Evolutionary conservation across 495 filamentous ascomycete genomes (phyloP).

Genomic region (Glonium stellatum): DNA sequence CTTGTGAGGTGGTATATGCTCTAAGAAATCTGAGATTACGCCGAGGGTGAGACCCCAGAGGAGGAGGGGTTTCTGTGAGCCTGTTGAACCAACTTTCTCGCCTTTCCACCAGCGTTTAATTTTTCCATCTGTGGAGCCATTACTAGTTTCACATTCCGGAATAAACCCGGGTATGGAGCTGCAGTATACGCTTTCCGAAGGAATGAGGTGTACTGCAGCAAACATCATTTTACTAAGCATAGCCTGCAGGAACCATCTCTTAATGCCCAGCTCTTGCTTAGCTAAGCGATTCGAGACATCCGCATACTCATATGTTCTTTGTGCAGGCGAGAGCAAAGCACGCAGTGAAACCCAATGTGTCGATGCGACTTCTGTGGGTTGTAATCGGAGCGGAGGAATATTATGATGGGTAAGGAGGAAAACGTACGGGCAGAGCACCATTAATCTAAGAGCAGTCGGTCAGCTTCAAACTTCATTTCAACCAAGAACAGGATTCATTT

Average conservation of each 20-base stretch:
- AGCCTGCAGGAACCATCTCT: constrained; percentile 46
- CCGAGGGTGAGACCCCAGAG: constrained; percentile 74
- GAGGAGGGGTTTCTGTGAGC: constrained; percentile 47
- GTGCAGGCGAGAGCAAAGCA: constrained; percentile 53
- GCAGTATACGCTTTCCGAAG: constrained; percentile 55
- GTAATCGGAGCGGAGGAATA: constrained; percentile 54
- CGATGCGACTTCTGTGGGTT: constrained; percentile 67
- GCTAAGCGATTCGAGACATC: constrained; percentile 61
- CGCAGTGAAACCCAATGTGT: constrained; percentile 71
- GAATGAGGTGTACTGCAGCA: constrained; percentile 58
- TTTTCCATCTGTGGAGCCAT: constrained; percentile 1
- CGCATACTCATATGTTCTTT: constrained; percentile 57
- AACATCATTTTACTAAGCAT: constrained; percentile 66
- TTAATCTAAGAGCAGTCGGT: constrained; percentile 44
- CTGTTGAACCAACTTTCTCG: constrained; percentile 17
- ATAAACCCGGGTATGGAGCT: constrained; percentile 45
- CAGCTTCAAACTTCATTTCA: constrained; percentile 5
- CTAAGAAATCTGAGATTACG: constrained; percentile 64
- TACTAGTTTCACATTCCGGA: constrained; percentile 2
- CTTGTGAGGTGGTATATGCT: constrained; percentile 59
- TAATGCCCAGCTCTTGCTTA: constrained; percentile 44
- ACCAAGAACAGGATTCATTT: not conserved
- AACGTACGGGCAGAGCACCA: constrained; percentile 73
- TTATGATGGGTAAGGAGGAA: constrained; percentile 56
- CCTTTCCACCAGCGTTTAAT: constrained; percentile 6